Base-by-base conservation (phyloP, 305 asterid species). In the Fraxinus xanthoxyloides region DNA sequence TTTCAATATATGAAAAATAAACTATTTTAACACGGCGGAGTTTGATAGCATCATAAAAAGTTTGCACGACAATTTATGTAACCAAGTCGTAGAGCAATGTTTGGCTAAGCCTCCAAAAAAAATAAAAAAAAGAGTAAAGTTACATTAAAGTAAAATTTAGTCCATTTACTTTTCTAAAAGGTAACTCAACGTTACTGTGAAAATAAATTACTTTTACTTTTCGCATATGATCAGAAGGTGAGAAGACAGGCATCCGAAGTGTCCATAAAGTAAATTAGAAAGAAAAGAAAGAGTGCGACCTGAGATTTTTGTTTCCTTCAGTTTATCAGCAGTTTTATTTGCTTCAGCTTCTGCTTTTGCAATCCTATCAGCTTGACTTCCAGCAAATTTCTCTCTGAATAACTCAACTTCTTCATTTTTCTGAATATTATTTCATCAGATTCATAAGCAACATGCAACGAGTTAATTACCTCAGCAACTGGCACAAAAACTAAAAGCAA, bases 401-500 rank as follows among this genome's bases (percentile, higher is more conserved):
- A 63, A 82, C 43, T 82, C 94, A 54, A 92, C 93, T 75, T 94
- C 98, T 61, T 93, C 97, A 40, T 91, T 94, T 88, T 87, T 90
- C 98, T 94, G 92, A 86, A 90, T 8, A 82, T 77, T 40, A 86
- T 21, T 28, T 78, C 77, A 85, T 56, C 79, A 69, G 35, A 75
- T 15, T 80, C 73, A 86, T 70, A 61, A 82, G 80, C 76, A 79
- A 73, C 61, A 65, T 48, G 76, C 65, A 80, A 85, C 32, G 82
- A 80, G 72, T 7, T 6, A 17, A 65, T 26, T n/a, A 48, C 19
- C 78, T 34, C 79, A 72, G 78, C 48, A 46, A 56, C 67, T 24
- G 46, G 38, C 59, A 72, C 56, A 28, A 76, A 56, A 56, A 56
- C 82, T 30, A 70, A 75, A 63, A 63, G 15, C 30, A 24, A 9